phyloP scores from a whole-genome alignment of 345 rosid genomes.

The Gossypium sturtianum region DNA sequence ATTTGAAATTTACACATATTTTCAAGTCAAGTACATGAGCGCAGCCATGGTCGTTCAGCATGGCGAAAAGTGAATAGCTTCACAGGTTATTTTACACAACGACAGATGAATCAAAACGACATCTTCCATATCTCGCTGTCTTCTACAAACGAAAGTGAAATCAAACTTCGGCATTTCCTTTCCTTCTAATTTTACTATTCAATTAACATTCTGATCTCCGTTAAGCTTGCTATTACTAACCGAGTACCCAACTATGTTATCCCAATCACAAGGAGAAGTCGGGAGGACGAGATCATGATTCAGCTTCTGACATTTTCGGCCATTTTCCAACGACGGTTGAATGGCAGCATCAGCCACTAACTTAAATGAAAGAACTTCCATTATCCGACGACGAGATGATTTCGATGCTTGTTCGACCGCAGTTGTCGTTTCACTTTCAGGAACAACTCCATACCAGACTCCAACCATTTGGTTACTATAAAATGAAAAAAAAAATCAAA shows the following conservation, averaged over 20 bases:
- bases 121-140: constrained; percentile 95
- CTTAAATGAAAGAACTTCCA: constrained; percentile 57
- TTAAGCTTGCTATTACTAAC: background rate
- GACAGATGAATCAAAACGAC: constrained; percentile 56
- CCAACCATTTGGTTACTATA: constrained; percentile 46
- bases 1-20: no score
- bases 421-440: constrained; percentile 51
- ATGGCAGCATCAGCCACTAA: constrained; percentile 43
- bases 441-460: constrained; percentile 65
- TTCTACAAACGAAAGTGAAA: constrained; percentile 77
- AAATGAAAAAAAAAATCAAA: background rate
- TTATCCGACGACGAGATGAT: constrained; percentile 42
- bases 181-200: constrained; percentile 7
- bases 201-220: background rate
- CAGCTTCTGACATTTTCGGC: constrained; percentile 43
- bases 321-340: constrained; percentile 30
- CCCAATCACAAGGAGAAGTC: constrained; percentile 14
- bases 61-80: constrained; percentile 53
- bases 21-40: constrained; percentile 53
- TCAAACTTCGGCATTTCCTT: constrained; percentile 47
- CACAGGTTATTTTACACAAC: constrained; percentile 18
- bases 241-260: constrained; percentile 13
- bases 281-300: constrained; percentile 11
- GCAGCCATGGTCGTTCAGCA: constrained; percentile 96
- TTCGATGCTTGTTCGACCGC: constrained; percentile 46